Conservation (phyloP, 768 basidiomycete species). For the Naganishia vaughanmartiniae region DNA sequence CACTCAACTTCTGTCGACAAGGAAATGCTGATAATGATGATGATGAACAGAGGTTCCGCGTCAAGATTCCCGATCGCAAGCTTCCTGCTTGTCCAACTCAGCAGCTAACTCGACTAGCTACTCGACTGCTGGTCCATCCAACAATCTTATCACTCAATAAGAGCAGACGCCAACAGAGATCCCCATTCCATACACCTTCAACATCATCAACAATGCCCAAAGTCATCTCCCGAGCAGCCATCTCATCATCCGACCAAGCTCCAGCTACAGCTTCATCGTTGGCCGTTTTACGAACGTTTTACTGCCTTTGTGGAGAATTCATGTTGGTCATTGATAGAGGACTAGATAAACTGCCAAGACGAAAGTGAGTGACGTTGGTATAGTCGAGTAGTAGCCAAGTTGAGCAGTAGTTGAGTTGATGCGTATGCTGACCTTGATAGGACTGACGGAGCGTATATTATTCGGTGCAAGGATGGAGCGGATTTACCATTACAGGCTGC, state of each 20-base stretch:
- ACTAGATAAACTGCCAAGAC: slow-evolving; percentile 46
- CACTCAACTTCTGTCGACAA: no score
- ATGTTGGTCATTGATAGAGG: slow-evolving; percentile 51
- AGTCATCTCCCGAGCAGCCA: slow-evolving; percentile 80
- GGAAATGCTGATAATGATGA: not conserved
- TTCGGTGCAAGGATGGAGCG: slow-evolving; percentile 68
- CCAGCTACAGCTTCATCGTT: slow-evolving; percentile 44
- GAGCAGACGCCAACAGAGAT: no score
- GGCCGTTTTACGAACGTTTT: slow-evolving; percentile 52
- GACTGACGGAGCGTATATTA: slow-evolving; percentile 75
- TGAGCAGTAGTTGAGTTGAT: slow-evolving; percentile 63
- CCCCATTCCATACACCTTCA: no score
- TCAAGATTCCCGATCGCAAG: slow-evolving; percentile 3
- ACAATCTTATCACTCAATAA: no score
- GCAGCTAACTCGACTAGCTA: no score
- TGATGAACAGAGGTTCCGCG: slow-evolving; percentile 7
- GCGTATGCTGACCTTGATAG: slow-evolving; percentile 44
- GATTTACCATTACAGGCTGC: slow-evolving; percentile 58
- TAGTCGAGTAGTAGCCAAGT: slow-evolving; percentile 51
- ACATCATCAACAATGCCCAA: slow-evolving; percentile 67
- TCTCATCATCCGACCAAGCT: slow-evolving; percentile 71
- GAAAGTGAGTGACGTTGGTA: slow-evolving; percentile 41
- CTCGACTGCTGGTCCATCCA: no score
- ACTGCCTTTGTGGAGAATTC: slow-evolving; percentile 54
- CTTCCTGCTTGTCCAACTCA: no score